Evolutionary conservation across 2,329 filamentous ascomycete genomes (phyloP).

Genomic region (Fusarium sp.): DNA sequence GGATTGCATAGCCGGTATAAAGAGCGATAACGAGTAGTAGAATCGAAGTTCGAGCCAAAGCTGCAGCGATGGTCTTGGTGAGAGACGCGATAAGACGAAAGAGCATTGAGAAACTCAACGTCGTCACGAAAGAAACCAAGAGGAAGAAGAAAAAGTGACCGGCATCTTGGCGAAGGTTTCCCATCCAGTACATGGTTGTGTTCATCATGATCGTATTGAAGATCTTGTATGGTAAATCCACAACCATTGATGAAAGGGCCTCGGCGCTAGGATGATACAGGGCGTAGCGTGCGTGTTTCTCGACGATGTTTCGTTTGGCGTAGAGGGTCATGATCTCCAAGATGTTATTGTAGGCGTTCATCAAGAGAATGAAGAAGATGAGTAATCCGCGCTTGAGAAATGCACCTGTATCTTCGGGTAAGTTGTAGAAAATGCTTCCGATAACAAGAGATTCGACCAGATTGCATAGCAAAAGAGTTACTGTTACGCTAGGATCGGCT

Average conservation of each 20-base stretch:
- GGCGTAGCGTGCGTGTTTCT: slow-evolving; percentile 52
- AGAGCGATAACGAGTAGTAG: slow-evolving; percentile 55
- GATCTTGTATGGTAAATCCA: slow-evolving; percentile 44
- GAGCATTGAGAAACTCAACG: slow-evolving; percentile 73
- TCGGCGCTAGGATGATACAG: slow-evolving; percentile 51
- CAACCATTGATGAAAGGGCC: slow-evolving; percentile 41
- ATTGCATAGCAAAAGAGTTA: slow-evolving; percentile 40
- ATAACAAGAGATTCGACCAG: slow-evolving; percentile 40
- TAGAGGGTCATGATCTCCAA: slow-evolving; percentile 47
- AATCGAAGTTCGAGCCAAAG: slow-evolving; percentile 44
- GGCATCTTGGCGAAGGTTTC: slow-evolving; percentile 70
- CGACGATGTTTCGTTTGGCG: slow-evolving; percentile 49
- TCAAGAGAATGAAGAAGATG: slow-evolving; percentile 39
- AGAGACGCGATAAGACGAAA: slow-evolving; percentile 58
- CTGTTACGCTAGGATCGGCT: slow-evolving; percentile 37
- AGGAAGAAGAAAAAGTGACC: slow-evolving; percentile 63
- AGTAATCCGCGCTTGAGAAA: slow-evolving; percentile 31
- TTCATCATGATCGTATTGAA: slow-evolving; percentile 55
- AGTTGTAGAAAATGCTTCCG: slow-evolving; percentile 42
- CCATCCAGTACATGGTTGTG: slow-evolving; percentile 72
- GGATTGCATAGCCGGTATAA: slow-evolving; percentile 63
- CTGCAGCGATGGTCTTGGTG: slow-evolving; percentile 44
- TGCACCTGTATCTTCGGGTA: slow-evolving; percentile 8
- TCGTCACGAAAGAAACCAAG: slow-evolving; percentile 64
- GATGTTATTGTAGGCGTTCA: slow-evolving; percentile 44